Conservation (phyloP, 257 asterid species). For the Nyctanthes arbortristis region DNA sequence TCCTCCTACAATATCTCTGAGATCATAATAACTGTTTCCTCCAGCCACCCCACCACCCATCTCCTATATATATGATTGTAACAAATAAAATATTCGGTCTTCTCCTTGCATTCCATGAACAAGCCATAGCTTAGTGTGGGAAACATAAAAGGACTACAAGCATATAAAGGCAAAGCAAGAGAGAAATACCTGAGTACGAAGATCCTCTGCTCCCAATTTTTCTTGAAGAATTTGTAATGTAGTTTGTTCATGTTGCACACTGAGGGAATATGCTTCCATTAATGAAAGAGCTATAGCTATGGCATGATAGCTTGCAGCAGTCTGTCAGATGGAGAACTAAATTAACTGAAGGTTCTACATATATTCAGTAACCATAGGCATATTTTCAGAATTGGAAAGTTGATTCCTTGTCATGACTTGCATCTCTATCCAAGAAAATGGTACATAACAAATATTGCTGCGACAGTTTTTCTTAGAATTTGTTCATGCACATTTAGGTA, state of each 20-base stretch:
- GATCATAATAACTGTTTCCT: too few relatives aligned
- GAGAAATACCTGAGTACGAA: slow-evolving; percentile 93
- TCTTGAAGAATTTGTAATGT: slow-evolving; percentile 95
- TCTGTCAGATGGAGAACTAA: slow-evolving; percentile 53
- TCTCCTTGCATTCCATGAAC: not conserved
- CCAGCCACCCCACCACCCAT: not conserved
- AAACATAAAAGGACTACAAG: slow-evolving; percentile 5
- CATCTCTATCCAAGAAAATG: slow-evolving; percentile 9
- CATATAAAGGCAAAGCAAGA: slow-evolving; percentile 10
- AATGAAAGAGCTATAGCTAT: slow-evolving; percentile 98
- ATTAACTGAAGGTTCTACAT: slow-evolving; percentile 15
- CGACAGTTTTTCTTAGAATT: not conserved
- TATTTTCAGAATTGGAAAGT: slow-evolving; percentile 17
- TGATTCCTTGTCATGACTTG: slow-evolving; percentile 13
- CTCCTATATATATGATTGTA: not conserved
- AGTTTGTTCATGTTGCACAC: slow-evolving; percentile 98
- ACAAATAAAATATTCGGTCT: not conserved
- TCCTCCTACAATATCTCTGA: not conserved
- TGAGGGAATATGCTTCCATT: slow-evolving; percentile 98
- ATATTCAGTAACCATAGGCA: slow-evolving; percentile 27
- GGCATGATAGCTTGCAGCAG: slow-evolving; percentile 99
- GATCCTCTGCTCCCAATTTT: slow-evolving; percentile 94
- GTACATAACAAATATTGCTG: not conserved
- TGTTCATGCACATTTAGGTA: not conserved
- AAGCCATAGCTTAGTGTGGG: not conserved